These are phyloP conservation scores for Candolleomyces efflorescens DNA, from an alignment of 768 basidiomycete species.

Conservation along the genomic window DNA sequence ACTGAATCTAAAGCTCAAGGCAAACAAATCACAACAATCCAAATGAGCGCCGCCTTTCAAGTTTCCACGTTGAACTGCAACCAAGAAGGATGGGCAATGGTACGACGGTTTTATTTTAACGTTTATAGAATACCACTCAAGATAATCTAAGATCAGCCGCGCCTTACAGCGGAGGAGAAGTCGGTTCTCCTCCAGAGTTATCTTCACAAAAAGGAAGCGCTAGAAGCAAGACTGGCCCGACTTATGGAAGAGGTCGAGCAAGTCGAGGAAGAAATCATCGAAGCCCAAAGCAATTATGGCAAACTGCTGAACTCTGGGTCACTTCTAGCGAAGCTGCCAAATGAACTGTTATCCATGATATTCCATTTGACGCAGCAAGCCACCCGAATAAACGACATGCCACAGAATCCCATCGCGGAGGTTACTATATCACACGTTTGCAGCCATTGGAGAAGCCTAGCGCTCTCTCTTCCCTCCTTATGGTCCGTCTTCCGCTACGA, in stretches of 20 bases:
- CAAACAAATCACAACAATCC: no score
- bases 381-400: not conserved
- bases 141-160: no score
- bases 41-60: no score
- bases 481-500: not conserved
- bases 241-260: not conserved
- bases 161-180: no score
- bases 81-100: no score
- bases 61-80: no score
- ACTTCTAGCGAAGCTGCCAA: not conserved
- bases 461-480: not conserved
- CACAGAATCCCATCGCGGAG: not conserved
- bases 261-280: not conserved
- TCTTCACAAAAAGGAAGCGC: not conserved
- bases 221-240: not conserved
- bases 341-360: not conserved
- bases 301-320: not conserved
- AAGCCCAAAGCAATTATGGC: not conserved
- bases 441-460: not conserved
- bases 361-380: not conserved
- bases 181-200: no score
- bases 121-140: no score
- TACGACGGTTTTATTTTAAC: no score
- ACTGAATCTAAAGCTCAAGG: no score
- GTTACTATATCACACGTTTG: constrained; percentile 3